phyloP scores from a whole-genome alignment of 805 yeast species.

The Nakazawaea ernobii region DNA sequence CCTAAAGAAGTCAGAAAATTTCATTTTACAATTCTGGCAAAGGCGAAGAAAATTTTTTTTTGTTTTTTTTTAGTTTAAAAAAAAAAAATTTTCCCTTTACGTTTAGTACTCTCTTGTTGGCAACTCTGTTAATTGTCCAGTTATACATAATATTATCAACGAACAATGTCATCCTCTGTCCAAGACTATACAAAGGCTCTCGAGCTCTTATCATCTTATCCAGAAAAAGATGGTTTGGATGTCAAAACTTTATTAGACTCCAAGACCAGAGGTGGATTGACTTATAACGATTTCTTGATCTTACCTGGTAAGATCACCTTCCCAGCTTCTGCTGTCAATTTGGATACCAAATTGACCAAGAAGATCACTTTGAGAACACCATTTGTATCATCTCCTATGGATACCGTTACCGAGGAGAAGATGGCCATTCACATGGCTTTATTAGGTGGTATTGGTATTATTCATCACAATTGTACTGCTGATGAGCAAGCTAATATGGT shows the following conservation, averaged over 20 bases:
- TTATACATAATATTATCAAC: background rate
- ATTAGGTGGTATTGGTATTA: slow-evolving; percentile 97
- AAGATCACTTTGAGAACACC: slow-evolving; percentile 90
- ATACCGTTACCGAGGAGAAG: slow-evolving; percentile 93
- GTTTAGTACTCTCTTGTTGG: background rate
- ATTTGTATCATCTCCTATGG: slow-evolving; percentile 98
- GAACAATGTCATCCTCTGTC: slow-evolving; percentile 3
- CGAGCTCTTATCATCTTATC: slow-evolving; percentile 58
- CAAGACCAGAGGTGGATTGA: slow-evolving; percentile 85
- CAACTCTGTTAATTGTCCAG: slow-evolving; percentile 5
- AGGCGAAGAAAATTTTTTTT: too few relatives aligned
- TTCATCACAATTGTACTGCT: slow-evolving; percentile 94
- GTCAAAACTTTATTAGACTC: slow-evolving; percentile 87
- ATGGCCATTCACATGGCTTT: slow-evolving; percentile 99
- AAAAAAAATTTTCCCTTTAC: too few relatives aligned
- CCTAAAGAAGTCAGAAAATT: too few relatives aligned
- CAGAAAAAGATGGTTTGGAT: slow-evolving; percentile 78
- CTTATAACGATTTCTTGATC: slow-evolving; percentile 93
- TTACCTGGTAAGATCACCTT: slow-evolving; percentile 93
- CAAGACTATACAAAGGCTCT: slow-evolving; percentile 56
- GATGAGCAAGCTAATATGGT: slow-evolving; percentile 99
- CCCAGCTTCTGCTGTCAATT: slow-evolving; percentile 69
- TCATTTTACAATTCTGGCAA: too few relatives aligned
- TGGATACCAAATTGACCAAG: slow-evolving; percentile 87
- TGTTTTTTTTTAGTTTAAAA: too few relatives aligned